These are phyloP conservation scores for Paecilomyces formosus DNA, from an alignment of 2,329 filamentous ascomycete genomes.

Conservation along the genomic window DNA sequence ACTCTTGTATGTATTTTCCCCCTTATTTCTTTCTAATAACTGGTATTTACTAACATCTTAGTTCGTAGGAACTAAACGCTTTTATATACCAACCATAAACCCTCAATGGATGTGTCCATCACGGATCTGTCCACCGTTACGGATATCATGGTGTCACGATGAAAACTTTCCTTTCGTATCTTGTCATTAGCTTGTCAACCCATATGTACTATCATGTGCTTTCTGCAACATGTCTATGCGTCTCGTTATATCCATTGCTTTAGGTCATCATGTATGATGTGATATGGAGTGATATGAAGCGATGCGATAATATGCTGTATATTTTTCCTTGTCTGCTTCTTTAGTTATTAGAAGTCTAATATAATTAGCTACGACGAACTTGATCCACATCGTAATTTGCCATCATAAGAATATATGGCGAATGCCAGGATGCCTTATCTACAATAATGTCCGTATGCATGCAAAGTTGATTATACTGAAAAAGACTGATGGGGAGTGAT, in stretches of 20 bases:
- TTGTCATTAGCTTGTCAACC: background rate
- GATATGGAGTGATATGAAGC: background rate
- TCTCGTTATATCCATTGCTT: background rate
- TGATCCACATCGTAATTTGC: no score
- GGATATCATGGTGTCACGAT: background rate
- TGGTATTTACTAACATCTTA: background rate
- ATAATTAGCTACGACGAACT: background rate
- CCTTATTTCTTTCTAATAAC: background rate
- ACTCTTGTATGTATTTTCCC: conserved; percentile 28
- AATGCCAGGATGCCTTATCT: background rate
- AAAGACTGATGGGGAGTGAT: no score
- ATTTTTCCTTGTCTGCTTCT: background rate
- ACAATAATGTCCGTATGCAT: background rate
- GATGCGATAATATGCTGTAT: background rate
- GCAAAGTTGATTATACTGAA: no score
- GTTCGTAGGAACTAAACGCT: background rate
- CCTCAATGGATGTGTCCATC: no score
- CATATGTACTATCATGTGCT: no score
- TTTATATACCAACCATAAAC: background rate
- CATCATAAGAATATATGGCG: no score
- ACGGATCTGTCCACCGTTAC: background rate
- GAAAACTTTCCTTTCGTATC: background rate
- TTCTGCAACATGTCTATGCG: no score
- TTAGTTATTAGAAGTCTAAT: background rate
- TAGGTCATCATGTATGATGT: background rate